phyloP scores from a whole-genome alignment of 1,139 yeast species.

The Kurtzmaniella quercitrusa region DNA sequence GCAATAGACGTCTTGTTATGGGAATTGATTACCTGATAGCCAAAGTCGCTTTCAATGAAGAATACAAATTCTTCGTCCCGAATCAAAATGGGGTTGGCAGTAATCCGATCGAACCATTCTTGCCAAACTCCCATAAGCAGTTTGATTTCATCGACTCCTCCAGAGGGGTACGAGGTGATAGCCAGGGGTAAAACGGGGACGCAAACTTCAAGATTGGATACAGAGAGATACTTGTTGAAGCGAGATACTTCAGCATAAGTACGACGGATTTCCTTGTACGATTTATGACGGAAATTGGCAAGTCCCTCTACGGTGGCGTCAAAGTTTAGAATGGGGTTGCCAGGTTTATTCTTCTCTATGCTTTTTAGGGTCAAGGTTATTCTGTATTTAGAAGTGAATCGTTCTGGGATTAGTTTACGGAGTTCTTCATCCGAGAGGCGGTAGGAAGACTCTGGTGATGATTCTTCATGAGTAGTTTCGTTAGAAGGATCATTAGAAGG shows the following conservation, averaged over 20 bases:
- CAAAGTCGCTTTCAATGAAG: slow-evolving; percentile 86
- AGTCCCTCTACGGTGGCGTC: slow-evolving; percentile 46
- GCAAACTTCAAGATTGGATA: slow-evolving; percentile 86
- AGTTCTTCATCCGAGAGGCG: slow-evolving; percentile 36
- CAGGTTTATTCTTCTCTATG: slow-evolving; percentile 38
- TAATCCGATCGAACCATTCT: slow-evolving; percentile 79
- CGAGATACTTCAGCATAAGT: slow-evolving; percentile 74
- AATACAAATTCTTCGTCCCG: slow-evolving; percentile 86
- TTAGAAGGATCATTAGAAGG: too few relatives aligned
- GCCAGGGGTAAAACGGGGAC: slow-evolving; percentile 84
- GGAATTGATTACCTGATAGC: slow-evolving; percentile 62
- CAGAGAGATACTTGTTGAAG: slow-evolving; percentile 72
- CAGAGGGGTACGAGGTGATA: slow-evolving; percentile 71
- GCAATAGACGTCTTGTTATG: slow-evolving; percentile 57
- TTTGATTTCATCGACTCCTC: slow-evolving; percentile 74
- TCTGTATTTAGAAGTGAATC: slow-evolving; percentile 35
- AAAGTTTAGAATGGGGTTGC: slow-evolving; percentile 42
- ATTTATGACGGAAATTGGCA: slow-evolving; percentile 70
- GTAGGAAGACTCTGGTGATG: too few relatives aligned
- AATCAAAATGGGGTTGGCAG: slow-evolving; percentile 69
- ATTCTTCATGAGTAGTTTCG: too few relatives aligned
- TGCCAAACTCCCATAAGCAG: slow-evolving; percentile 63
- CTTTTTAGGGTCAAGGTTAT: slow-evolving; percentile 25
- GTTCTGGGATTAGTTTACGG: slow-evolving; percentile 47
- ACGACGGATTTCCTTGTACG: slow-evolving; percentile 73